phyloP scores from a whole-genome alignment of 1,284 basidiomycete genomes.

The Singerocomus inundabilis region DNA sequence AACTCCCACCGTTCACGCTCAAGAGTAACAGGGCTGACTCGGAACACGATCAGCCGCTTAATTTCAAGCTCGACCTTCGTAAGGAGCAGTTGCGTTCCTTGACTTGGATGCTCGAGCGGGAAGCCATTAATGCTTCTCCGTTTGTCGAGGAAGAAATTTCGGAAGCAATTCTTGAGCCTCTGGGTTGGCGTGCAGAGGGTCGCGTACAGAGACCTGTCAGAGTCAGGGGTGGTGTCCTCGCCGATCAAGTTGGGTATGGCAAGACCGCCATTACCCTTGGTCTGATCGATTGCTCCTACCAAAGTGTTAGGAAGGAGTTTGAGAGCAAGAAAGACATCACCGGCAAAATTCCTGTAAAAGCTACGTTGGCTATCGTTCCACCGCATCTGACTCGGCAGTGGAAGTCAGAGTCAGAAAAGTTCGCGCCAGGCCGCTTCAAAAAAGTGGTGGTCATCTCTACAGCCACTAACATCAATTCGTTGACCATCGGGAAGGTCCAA shows the following conservation, averaged over 20 bases:
- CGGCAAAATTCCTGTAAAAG: slow-evolving; percentile 75
- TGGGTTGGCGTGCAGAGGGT: slow-evolving; percentile 93
- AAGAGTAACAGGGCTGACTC: slow-evolving; percentile 78
- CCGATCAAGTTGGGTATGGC: slow-evolving; percentile 95
- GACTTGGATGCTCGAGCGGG: slow-evolving; percentile 90
- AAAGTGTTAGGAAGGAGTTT: slow-evolving; percentile 58
- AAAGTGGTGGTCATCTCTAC: slow-evolving; percentile 68
- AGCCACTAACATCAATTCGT: slow-evolving; percentile 69
- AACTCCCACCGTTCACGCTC: slow-evolving; percentile 64
- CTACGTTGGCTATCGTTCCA: slow-evolving; percentile 85
- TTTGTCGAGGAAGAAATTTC: slow-evolving; percentile 95
- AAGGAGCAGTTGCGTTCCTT: slow-evolving; percentile 88
- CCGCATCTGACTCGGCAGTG: slow-evolving; percentile 89
- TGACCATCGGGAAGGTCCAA: slow-evolving; percentile 74
- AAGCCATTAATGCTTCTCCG: slow-evolving; percentile 60
- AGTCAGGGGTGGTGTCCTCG: slow-evolving; percentile 88
- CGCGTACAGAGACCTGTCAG: slow-evolving; percentile 76
- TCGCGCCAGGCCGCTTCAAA: slow-evolving; percentile 66
- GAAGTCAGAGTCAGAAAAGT: slow-evolving; percentile 85
- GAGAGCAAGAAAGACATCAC: slow-evolving; percentile 49
- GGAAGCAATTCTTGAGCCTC: slow-evolving; percentile 79
- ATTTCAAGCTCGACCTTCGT: slow-evolving; percentile 73
- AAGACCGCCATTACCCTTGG: slow-evolving; percentile 95
- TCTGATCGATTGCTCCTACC: slow-evolving; percentile 70
- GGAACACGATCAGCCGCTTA: slow-evolving; percentile 74